Evolutionary conservation across 345 rosid genomes (phyloP).

Genomic region (Gossypium australe): DNA sequence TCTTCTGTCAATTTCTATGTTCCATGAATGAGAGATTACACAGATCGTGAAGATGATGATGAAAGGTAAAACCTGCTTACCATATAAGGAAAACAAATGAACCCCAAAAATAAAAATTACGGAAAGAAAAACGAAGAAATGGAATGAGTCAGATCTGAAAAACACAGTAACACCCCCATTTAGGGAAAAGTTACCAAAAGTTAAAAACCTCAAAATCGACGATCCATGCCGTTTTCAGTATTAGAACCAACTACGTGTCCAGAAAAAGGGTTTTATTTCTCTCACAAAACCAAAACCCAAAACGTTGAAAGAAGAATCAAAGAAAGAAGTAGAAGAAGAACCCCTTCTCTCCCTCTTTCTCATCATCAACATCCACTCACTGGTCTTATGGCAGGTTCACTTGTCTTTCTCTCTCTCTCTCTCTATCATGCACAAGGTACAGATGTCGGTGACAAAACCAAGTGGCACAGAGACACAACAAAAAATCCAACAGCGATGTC

Average conservation of each 20-base stretch:
- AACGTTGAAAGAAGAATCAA: background rate
- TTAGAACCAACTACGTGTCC: no score
- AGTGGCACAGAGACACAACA: background rate
- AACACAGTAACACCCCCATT: no score
- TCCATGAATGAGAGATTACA: conserved; percentile 16
- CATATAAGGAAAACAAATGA: background rate
- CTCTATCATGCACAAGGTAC: conserved; percentile 41
- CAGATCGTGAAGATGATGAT: no score
- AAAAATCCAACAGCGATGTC: background rate
- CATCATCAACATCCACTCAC: background rate
- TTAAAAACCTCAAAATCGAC: no score
- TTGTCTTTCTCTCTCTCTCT: conserved; percentile 24
- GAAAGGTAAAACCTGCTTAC: no score
- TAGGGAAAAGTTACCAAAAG: no score
- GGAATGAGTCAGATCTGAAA: conserved; percentile 46
- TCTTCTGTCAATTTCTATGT: conserved; percentile 93
- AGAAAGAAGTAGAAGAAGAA: background rate
- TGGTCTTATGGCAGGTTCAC: background rate
- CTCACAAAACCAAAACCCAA: background rate
- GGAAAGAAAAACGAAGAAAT: background rate
- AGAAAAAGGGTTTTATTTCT: conserved; percentile 15
- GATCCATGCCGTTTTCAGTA: background rate
- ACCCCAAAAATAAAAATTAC: background rate
- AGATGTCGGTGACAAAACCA: conserved; percentile 39
- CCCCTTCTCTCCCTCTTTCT: background rate